These are phyloP conservation scores for Carex pumila DNA, from an alignment of 176 grass and related monocot species.

Conservation along the genomic window DNA sequence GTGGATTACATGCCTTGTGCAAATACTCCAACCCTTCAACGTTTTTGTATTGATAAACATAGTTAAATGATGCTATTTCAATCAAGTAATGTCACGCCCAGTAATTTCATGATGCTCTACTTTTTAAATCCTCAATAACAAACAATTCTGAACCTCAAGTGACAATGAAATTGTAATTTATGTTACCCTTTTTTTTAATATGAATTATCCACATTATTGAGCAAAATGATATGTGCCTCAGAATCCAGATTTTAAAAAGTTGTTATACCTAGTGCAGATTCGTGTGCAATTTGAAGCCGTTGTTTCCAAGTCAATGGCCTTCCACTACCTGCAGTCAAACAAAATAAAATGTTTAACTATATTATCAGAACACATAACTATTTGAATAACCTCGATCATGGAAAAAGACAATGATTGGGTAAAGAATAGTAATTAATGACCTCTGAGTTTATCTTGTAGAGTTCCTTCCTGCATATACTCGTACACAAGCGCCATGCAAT, in stretches of 20 bases:
- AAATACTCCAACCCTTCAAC: conserved; percentile 43
- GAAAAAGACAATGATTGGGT: too few relatives aligned
- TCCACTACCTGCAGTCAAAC: neutral
- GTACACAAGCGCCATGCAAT: conserved; percentile 32
- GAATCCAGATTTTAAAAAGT: neutral
- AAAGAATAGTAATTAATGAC: conserved; percentile 3
- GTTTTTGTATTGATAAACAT: neutral
- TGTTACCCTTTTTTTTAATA: neutral
- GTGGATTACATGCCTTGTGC: conserved; percentile 32
- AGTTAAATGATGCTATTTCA: neutral
- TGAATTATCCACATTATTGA: neutral
- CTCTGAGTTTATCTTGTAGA: conserved; percentile 37
- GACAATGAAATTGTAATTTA: neutral
- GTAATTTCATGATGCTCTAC: neutral
- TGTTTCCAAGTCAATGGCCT: conserved; percentile 26
- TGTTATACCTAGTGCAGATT: conserved; percentile 38
- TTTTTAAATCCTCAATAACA: neutral
- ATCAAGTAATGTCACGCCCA: neutral
- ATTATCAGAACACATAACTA: too few relatives aligned
- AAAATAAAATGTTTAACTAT: neutral
- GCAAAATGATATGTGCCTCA: neutral
- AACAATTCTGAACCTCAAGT: neutral
- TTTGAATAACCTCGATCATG: neutral
- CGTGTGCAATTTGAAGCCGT: conserved; percentile 34
- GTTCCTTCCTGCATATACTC: conserved; percentile 53